Evolutionary conservation across 2,329 filamentous ascomycete species (phyloP), one percentile per base, ranked within the genome.

Genomic region (Clarireedia hainanense): DNA sequence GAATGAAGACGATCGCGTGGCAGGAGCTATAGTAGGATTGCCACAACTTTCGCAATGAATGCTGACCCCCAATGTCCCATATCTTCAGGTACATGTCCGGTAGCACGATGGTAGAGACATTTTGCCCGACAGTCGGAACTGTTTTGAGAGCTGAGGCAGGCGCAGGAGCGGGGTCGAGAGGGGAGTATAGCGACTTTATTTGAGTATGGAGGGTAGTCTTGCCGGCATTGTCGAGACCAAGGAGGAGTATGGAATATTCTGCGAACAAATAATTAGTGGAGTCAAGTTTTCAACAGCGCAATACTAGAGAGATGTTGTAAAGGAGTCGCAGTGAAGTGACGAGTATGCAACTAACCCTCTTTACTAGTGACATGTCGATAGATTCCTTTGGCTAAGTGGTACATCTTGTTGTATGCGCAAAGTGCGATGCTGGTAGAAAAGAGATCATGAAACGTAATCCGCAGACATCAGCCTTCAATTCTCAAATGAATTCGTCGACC

Each of bases 141-240:
- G 92, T 96, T 70, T 94, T 91, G 67, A 76, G 88, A 71, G 74
- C 81, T 50, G 76, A 80, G 55, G 73, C 74, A 60, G 78, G 76
- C 40, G 83, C 78, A 60, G 84, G 79, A 71, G 75, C 81, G 52
- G 76, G 80, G 56, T 74, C 75, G 60, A 78, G 76, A 46, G 83
- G 78, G 61, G 84, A 79, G 78, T 90, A 96, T 69, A 95, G 80
- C 54, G 90, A 83, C 75, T 96, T 96, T 72, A 97, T 90, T 72
- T 96, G 91, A 70, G 95, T 90, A 73, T 96, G 91, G 69, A 97
- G 91, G 26, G 94, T 97, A 42, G 94, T 97, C 78, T 97, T 97
- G 72, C 94, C 94, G 59, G 94, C 94, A 71, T 97, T 97, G 78
- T 97, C 94, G 69, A 97, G 88, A 61, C 94, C 94, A 66, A 97